Percentiles rank a stretch among this genome's conserved stretches.
Evolutionary conservation across 2,329 filamentous ascomycete genomes (phyloP).

Genomic region (Macrophomina pseudophaseolina): DNA sequence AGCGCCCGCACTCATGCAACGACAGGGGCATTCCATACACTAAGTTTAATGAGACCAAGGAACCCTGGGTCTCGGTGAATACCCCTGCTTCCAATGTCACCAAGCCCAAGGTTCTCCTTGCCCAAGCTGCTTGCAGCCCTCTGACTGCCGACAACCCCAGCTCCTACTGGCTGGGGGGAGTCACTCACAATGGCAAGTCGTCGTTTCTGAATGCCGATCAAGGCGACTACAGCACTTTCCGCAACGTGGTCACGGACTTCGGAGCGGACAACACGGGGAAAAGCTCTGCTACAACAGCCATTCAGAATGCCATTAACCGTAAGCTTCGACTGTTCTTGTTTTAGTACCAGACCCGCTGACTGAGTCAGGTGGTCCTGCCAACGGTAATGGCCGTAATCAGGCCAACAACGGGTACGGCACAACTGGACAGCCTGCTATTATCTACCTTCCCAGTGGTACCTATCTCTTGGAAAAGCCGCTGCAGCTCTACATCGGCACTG

Average conservation of each 20-base stretch:
- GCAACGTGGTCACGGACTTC: conserved; percentile 43
- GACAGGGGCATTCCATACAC: conserved; percentile 18
- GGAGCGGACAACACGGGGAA: conserved; percentile 42
- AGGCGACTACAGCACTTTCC: conserved; percentile 40
- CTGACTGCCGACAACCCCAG: conserved; percentile 14
- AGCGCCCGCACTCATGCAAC: background rate
- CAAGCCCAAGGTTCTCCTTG: background rate
- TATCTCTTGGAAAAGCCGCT: conserved; percentile 34
- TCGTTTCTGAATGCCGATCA: conserved; percentile 15
- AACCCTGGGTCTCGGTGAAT: conserved; percentile 1
- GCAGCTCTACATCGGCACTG: conserved; percentile 29
- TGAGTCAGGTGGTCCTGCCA: conserved; percentile 1
- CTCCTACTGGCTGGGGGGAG: conserved; percentile 17
- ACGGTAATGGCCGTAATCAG: conserved; percentile 27
- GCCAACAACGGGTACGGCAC: conserved; percentile 28
- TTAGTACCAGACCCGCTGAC: background rate
- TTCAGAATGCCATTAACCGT: conserved; percentile 25
- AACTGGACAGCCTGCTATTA: conserved; percentile 34
- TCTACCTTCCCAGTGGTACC: conserved; percentile 36
- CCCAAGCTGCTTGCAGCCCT: conserved; percentile 7
- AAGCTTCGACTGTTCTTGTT: background rate
- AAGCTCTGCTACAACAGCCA: conserved; percentile 35
- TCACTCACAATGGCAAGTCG: conserved; percentile 26
- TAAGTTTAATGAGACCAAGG: background rate
- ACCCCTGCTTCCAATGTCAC: background rate